Conservation (phyloP, 352 stramenopile genomes). For the Peronospora farinosa region DNA sequence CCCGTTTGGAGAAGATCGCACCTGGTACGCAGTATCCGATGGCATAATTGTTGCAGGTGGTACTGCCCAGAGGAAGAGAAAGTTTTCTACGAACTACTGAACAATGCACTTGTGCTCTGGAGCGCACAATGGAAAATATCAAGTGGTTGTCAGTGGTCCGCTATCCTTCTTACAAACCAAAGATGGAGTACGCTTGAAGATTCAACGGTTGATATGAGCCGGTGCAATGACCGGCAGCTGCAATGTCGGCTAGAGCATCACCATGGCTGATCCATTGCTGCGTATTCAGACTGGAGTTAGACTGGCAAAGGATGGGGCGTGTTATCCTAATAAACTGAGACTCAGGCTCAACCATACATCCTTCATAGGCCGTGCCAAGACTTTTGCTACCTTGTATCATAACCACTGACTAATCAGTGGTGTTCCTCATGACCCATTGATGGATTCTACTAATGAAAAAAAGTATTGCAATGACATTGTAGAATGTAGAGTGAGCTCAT, state of each 20-base stretch:
- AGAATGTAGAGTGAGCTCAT: too few species aligned
- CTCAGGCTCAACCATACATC: constrained; percentile 2
- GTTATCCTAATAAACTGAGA: too few species aligned
- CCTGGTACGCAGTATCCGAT: constrained; percentile 24
- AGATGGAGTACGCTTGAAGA: background rate
- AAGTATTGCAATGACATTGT: too few species aligned
- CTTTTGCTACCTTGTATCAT: background rate
- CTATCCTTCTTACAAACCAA: background rate
- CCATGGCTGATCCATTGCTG: background rate
- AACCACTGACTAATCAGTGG: too few species aligned
- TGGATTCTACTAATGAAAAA: too few species aligned
- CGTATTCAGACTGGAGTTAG: constrained; percentile 5
- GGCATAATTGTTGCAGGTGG: constrained; percentile 8
- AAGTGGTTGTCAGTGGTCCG: background rate
- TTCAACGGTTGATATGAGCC: background rate
- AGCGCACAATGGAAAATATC: constrained; percentile 13
- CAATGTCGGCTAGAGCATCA: background rate
- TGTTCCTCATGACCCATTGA: too few species aligned
- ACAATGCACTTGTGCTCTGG: constrained; percentile 4
- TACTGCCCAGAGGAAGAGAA: background rate
- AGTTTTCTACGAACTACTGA: background rate
- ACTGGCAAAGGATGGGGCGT: constrained; percentile 9
- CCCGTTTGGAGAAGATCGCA: constrained; percentile 24
- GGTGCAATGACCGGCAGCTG: background rate
- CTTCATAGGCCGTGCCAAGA: background rate